Base-by-base conservation (phyloP, 345 rosid species). In the Rhodomyrtus tomentosa region DNA sequence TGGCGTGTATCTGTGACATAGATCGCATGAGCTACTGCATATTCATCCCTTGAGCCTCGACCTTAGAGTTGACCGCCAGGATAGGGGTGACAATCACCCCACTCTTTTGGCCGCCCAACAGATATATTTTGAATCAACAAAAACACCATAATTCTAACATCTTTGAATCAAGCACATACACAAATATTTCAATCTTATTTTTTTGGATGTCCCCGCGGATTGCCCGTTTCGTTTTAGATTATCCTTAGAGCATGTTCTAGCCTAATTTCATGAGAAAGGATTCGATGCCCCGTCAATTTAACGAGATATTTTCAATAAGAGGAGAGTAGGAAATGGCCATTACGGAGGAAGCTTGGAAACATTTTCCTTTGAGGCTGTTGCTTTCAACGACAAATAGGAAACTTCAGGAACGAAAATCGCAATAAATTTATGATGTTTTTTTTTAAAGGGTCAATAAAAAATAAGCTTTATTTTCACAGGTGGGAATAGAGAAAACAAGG, bases 61-160 rank as follows among this genome's bases (percentile, higher is more conserved):
- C 40, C 22, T 29, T 32, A 1, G 22, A 0, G 0, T 29, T 7
- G 42, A 4, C 20, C 22, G 1, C 22, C 0, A 29, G 74, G 21
- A 62, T 15, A 16, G 40, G 73, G 21, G 40, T 7, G 73, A 38
- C 11, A 29, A 0, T 59, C 40, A 15, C 22, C 40, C 15, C 0
- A 1, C 21, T 59, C 11, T 0, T 29, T 36, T 3, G 22, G 73
- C 73, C 10, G 3, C 22, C 40, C 73, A 7, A 1, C 36, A 58
- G 16, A 15, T 15, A 16, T 59, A 29, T 2, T 29, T 21, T 7
- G 38, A 6, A 3, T 14, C 38, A 15, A 40, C 11, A 5, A 7
- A 59, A 15, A 15, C 73, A 29, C 40, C 73, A 5, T 15, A 12
- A 40, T 59, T 59, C 73, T 16, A 40, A 59, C 0, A 29, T 29